Percentiles rank a stretch among this genome's conserved stretches.
These are phyloP conservation scores for Bruguiera gymnorhiza DNA, from an alignment of 345 rosid species.

Conservation along the genomic window DNA sequence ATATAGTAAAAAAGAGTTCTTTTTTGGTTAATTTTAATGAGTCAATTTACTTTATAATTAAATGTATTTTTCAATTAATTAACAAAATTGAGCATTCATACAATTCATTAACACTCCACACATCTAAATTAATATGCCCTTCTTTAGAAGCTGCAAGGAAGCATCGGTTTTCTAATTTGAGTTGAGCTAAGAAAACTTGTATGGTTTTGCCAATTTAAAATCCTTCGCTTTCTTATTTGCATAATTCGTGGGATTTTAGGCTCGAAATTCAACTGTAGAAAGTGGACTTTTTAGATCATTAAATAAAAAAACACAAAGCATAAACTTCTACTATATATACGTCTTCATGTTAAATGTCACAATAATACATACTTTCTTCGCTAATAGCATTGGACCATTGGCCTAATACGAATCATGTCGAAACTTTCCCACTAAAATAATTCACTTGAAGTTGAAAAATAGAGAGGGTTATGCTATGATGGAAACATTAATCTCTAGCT, in stretches of 20 bases:
- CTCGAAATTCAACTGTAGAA: not conserved
- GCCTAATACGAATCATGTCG: not conserved
- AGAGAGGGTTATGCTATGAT: not conserved
- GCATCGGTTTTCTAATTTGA: not conserved
- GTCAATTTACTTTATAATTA: too few relatives aligned
- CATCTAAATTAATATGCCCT: not conserved
- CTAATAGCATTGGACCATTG: too few relatives aligned
- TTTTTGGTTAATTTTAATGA: too few relatives aligned
- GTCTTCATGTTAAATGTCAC: too few relatives aligned
- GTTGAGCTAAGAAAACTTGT: not conserved
- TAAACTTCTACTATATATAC: too few relatives aligned
- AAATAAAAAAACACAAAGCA: not conserved
- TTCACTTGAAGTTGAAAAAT: not conserved
- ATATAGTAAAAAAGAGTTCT: too few relatives aligned
- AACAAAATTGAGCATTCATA: too few relatives aligned
- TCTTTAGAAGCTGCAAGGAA: not conserved
- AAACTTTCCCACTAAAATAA: not conserved
- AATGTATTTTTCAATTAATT: too few relatives aligned
- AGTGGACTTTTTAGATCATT: too few relatives aligned
- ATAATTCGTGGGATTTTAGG: not conserved
- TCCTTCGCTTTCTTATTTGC: not conserved
- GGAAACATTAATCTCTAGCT: not conserved
- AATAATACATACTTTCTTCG: too few relatives aligned
- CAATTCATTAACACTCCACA: not conserved
- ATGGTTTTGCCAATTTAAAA: not conserved